phyloP scores from a whole-genome alignment of 306 rosid species.

The Prunus kanzakura region DNA sequence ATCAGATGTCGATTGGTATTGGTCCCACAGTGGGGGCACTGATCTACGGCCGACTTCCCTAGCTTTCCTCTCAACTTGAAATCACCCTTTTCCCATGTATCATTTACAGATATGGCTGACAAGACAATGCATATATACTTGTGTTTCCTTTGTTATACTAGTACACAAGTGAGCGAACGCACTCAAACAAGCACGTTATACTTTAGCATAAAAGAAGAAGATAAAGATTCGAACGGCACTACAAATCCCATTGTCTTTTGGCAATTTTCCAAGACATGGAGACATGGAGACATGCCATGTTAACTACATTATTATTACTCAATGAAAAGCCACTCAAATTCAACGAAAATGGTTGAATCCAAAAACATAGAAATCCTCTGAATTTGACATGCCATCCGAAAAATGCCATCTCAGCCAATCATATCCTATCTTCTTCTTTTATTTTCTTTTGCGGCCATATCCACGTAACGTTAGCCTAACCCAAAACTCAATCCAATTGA shows the following conservation, averaged over 20 bases:
- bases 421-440: conserved; percentile 25
- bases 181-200: neutral
- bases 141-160: neutral
- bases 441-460: neutral
- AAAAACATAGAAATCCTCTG: neutral
- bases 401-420: conserved; percentile 33
- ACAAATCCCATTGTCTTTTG: conserved; percentile 24
- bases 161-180: neutral
- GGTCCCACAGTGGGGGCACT: too few relatives aligned
- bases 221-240: neutral
- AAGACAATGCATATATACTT: neutral
- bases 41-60: too few relatives aligned
- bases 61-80: too few relatives aligned
- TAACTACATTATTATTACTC: conserved; percentile 28
- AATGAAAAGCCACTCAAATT: conserved; percentile 16
- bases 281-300: conserved; percentile 49
- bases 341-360: neutral
- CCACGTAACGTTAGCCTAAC: neutral
- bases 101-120: too few relatives aligned
- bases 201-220: neutral
- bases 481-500: conserved; percentile 3
- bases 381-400: conserved; percentile 38
- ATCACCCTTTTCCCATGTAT: neutral
- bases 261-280: conserved; percentile 20
- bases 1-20: too few relatives aligned